Evolutionary conservation across 306 rosid species (phyloP), one percentile per base, ranked within the genome.

Genomic region (Styphnolobium japonicum): DNA sequence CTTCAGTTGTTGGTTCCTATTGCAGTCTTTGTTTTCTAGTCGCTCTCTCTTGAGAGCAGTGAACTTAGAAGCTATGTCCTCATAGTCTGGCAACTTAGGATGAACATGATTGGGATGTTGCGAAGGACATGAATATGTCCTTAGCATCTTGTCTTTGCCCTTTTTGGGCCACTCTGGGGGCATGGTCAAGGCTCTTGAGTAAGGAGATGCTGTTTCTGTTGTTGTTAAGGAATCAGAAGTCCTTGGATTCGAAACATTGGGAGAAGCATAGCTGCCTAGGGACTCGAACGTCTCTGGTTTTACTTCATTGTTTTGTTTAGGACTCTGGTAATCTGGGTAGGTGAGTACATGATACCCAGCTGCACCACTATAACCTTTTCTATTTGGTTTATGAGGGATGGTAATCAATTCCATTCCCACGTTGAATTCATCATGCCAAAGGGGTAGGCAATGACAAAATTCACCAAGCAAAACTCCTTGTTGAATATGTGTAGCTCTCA

Each of bases 41-140:
- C 64, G 83, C 65, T 81, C 88, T 83, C 81, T 86, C 85, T 90
- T 92, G 53, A 92, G 89, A 75, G 92, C 92, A 82, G 40, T 63
- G 87, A 94, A 90, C 63, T 78, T 86, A 22, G 96, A 88, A 66
- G 89, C 85, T 66, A 94, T 65, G 57, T 89, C 93, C 7, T 92
- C 94, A 74, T 86, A 94, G 21, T 94, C 90, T 0, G 97, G 98
- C 84, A 94, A 77, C 83, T 92, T 92, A 0, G 97, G 98, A 85
- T 94, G 98, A 67, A 94, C 96, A 82, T 94, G 98, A 3, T 80
- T 86, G 2, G 93, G 94, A 67, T 80, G 40, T 43, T 36, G 81
- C 45, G 83, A 53, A 14, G 86, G 82, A 79, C 69, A 87, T 1
- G 92, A 88, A 40, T 73, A 80, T 8, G 87, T 86, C 46, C 87